Evolutionary conservation across 75 land plant genomes (phyloP).

Genomic region (Ceratopteris richardii): DNA sequence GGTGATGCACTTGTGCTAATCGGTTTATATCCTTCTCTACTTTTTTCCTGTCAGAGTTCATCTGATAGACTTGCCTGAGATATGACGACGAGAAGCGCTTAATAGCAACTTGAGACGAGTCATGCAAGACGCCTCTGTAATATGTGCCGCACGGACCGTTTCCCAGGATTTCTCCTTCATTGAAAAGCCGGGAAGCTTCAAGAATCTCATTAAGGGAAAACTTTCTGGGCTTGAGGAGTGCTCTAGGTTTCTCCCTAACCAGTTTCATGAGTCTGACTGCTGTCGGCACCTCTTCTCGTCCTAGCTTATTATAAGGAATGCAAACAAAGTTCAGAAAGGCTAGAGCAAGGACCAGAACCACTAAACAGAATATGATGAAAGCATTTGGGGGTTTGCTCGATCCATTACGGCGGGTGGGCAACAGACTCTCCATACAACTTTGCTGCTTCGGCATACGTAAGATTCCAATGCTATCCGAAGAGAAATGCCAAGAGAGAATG

Average conservation of each 20-base stretch:
- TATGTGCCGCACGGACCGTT: conserved; percentile 35
- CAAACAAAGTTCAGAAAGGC: conserved; percentile 9
- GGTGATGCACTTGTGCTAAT: conserved; percentile 37
- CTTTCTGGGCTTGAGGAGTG: conserved; percentile 29
- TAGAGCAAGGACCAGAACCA: neutral
- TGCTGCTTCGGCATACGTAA: conserved; percentile 15
- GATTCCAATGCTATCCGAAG: conserved; percentile 25
- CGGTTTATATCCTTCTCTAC: conserved; percentile 18
- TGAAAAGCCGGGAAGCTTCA: conserved; percentile 41
- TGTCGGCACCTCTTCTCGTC: no score
- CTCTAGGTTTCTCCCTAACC: conserved; percentile 16
- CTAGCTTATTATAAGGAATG: neutral
- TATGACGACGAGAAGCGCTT: conserved; percentile 33
- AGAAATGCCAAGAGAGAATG: conserved; percentile 44
- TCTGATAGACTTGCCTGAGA: conserved; percentile 1
- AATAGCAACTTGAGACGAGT: conserved; percentile 38
- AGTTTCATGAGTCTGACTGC: neutral
- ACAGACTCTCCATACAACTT: conserved; percentile 19
- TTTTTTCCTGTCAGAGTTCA: conserved; percentile 11
- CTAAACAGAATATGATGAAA: conserved; percentile 21
- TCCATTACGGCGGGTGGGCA: neutral
- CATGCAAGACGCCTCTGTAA: conserved; percentile 36
- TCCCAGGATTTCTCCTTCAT: conserved; percentile 38
- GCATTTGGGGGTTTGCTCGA: conserved; percentile 15
- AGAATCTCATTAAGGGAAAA: conserved; percentile 43